Evolutionary conservation across 163 green algal genomes (phyloP).

Genomic region (Scenedesmus sp.): DNA sequence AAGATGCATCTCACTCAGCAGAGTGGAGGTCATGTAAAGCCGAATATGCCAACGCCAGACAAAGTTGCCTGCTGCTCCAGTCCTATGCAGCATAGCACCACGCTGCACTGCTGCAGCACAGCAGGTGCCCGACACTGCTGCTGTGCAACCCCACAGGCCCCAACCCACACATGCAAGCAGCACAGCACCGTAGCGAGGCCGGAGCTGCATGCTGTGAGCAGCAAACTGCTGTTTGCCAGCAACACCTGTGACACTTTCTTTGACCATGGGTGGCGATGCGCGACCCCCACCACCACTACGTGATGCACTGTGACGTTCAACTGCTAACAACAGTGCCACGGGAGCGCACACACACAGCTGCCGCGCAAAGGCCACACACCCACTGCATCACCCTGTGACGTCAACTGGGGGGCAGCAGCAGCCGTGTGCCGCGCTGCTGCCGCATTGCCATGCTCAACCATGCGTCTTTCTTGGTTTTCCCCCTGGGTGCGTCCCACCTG

Average conservation of each 20-base stretch:
- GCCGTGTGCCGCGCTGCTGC: not conserved
- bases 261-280: not conserved
- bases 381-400: not conserved
- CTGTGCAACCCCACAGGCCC: not conserved
- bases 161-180: not conserved
- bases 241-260: not conserved
- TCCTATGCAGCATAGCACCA: not conserved
- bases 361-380: not conserved
- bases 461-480: not conserved
- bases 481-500: not conserved
- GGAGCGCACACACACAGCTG: not conserved
- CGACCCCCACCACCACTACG: not conserved
- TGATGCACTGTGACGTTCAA: constrained; percentile 10
- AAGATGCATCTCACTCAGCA: not conserved
- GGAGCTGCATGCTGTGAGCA: not conserved
- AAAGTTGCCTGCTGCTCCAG: not conserved
- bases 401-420: not conserved
- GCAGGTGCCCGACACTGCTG: not conserved
- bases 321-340: not conserved
- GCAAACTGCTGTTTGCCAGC: not conserved
- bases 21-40: not conserved
- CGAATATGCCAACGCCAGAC: not conserved
- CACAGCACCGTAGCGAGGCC: not conserved
- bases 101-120: not conserved
- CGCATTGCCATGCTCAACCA: not conserved